A percentile compares a stretch with the other conserved stretches of the same genome.
Evolutionary conservation across 2,329 filamentous ascomycete species (phyloP).

Genomic region (Arachnopeziza araneosa): DNA sequence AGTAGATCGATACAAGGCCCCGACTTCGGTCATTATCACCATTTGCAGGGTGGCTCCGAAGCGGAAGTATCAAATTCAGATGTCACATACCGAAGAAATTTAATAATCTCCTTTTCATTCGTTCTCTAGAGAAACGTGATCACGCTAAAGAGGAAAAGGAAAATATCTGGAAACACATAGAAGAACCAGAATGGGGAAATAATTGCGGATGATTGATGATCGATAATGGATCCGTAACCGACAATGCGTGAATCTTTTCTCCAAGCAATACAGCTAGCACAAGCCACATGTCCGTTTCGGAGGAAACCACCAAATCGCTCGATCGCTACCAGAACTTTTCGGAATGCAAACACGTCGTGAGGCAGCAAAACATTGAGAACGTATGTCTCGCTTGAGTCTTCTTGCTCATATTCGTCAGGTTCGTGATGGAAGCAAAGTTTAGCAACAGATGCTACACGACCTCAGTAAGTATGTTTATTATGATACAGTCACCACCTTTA

Average conservation of each 20-base stretch:
- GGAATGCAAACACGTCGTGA: conserved; percentile 28
- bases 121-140: conserved; percentile 19
- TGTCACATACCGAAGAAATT: neutral
- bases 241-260: conserved; percentile 27
- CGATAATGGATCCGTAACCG: conserved; percentile 27
- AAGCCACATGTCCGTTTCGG: conserved; percentile 23
- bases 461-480: neutral
- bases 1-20: neutral
- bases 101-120: conserved; percentile 14
- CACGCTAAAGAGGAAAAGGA: conserved; percentile 17
- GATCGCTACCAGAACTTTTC: conserved; percentile 32
- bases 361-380: conserved; percentile 25
- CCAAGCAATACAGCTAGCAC: conserved; percentile 28
- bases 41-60: neutral
- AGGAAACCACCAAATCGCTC: conserved; percentile 29
- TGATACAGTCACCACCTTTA: neutral
- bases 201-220: conserved; percentile 28
- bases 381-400: conserved; percentile 24
- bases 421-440: conserved; percentile 28
- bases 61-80: neutral
- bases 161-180: conserved; percentile 19
- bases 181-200: conserved; percentile 21
- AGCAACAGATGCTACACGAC: conserved; percentile 12
- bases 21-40: neutral
- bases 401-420: conserved; percentile 29